Conservation (phyloP, 176 grass and related monocot genomes). For the Rhipidocladum racemiflorum region DNA sequence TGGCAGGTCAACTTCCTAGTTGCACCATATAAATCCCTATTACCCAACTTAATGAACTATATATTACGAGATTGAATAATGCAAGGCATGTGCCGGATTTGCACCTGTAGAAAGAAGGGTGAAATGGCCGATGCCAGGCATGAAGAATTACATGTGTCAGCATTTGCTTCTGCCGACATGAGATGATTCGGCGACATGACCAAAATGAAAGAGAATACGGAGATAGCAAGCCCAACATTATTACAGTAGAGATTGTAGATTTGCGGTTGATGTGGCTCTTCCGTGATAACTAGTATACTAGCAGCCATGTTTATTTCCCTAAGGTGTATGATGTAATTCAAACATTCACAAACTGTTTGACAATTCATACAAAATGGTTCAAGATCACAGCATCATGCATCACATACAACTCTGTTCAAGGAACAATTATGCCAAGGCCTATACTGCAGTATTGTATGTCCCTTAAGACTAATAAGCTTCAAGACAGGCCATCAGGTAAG, state of each 20-base stretch:
- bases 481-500: conserved; percentile 11
- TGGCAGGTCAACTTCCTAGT: conserved; percentile 18
- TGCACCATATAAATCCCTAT: neutral
- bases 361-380: neutral
- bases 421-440: neutral
- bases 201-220: neutral
- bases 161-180: neutral
- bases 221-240: neutral
- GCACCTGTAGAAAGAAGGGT: neutral
- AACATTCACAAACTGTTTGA: neutral
- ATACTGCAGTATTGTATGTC: neutral
- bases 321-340: neutral
- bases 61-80: neutral
- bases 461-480: neutral
- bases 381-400: neutral
- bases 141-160: neutral
- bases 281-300: neutral
- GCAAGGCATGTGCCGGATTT: neutral
- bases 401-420: neutral
- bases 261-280: neutral
- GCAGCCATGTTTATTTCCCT: neutral
- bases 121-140: neutral
- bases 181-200: neutral
- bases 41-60: neutral
- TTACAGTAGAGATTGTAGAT: neutral